These are phyloP conservation scores for Carex sylvatica DNA, from an alignment of 202 grass and related monocot species.

Conservation along the genomic window DNA sequence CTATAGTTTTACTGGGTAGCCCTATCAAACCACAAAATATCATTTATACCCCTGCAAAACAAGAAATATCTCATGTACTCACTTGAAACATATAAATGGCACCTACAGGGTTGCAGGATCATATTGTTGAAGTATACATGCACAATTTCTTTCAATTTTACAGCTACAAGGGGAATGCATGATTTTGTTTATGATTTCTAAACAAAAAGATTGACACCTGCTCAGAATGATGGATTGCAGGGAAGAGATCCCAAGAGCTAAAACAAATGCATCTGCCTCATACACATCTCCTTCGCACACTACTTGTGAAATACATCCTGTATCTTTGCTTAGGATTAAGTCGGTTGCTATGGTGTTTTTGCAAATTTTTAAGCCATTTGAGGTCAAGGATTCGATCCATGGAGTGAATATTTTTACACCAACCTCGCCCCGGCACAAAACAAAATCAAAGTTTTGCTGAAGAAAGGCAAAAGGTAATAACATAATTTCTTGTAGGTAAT, in stretches of 20 bases:
- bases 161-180: not conserved
- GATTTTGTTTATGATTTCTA: not conserved
- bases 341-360: slow-evolving; percentile 47
- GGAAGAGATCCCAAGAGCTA: slow-evolving; percentile 58
- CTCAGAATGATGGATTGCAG: slow-evolving; percentile 61
- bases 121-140: not conserved
- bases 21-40: slow-evolving; percentile 2
- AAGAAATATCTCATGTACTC: not conserved
- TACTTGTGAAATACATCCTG: slow-evolving; percentile 52
- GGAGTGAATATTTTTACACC: slow-evolving; percentile 60
- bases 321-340: slow-evolving; percentile 49
- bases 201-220: slow-evolving; percentile 40
- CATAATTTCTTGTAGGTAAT: not conserved
- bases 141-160: not conserved
- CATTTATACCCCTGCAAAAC: not conserved
- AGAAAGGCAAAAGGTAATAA: slow-evolving; percentile 30
- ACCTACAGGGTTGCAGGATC: not conserved
- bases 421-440: slow-evolving; percentile 56
- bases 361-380: slow-evolving; percentile 62
- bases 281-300: slow-evolving; percentile 60
- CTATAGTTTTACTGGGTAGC: not conserved
- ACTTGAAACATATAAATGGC: not conserved
- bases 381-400: slow-evolving; percentile 66
- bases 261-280: slow-evolving; percentile 74
- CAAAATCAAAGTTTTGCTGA: slow-evolving; percentile 82